phyloP scores from a whole-genome alignment of 2,329 filamentous ascomycete species.

The Elsinoe batatas region DNA sequence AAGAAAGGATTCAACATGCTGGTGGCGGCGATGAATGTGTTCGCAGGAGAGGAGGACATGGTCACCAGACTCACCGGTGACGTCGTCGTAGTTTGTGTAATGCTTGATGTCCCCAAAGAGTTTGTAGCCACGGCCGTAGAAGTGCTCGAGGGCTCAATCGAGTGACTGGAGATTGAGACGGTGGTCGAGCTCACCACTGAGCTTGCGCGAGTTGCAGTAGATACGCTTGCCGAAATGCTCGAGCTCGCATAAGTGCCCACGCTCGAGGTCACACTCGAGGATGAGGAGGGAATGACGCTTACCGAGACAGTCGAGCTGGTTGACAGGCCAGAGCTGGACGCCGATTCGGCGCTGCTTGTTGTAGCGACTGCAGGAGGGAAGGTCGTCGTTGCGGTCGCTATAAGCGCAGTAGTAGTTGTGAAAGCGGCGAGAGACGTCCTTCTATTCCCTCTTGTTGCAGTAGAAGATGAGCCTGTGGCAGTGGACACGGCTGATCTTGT shows the following conservation, averaged over 20 bases:
- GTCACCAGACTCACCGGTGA: not conserved
- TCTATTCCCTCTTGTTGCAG: too few species aligned
- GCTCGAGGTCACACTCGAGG: not conserved
- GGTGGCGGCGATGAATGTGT: not conserved
- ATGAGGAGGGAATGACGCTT: not conserved
- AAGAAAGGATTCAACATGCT: not conserved
- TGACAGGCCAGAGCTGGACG: not conserved
- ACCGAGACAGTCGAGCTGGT: not conserved
- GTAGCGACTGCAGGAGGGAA: not conserved
- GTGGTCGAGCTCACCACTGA: not conserved
- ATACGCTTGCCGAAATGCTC: not conserved
- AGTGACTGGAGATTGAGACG: too few species aligned
- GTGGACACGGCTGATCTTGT: too few species aligned
- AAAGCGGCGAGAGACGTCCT: too few species aligned
- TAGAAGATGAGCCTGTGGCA: too few species aligned
- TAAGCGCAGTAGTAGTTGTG: too few species aligned
- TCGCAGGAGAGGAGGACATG: not conserved
- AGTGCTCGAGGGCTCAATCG: too few species aligned
- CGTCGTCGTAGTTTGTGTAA: too few species aligned
- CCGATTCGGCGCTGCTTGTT: not conserved
- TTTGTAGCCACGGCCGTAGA: too few species aligned
- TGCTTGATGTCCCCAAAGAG: too few species aligned
- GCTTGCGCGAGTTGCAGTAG: not conserved
- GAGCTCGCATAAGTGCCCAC: constrained; percentile 1
- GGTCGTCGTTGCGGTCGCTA: not conserved